A percentile compares a stretch with the other conserved stretches of the same genome.
These are phyloP conservation scores for Phaseolus lunatus DNA, from an alignment of 306 rosid genomes.

Conservation along the genomic window DNA sequence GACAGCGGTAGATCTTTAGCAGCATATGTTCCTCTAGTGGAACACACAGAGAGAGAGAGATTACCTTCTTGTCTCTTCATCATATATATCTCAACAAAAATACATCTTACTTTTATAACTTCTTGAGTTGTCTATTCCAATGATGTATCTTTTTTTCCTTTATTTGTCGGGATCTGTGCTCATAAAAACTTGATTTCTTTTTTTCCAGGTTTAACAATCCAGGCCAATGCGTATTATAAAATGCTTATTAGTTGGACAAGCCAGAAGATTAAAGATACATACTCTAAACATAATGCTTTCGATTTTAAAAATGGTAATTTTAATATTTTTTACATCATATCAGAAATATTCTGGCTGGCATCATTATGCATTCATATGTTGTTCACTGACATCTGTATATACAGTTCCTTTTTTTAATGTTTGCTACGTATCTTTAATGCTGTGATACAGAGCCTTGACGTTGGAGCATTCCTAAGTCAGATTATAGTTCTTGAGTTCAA, in stretches of 20 bases:
- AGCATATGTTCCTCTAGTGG: no score
- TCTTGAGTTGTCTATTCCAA: slow-evolving; percentile 19
- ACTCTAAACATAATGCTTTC: slow-evolving; percentile 77
- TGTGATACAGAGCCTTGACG: slow-evolving; percentile 24
- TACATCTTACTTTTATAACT: slow-evolving; percentile 25
- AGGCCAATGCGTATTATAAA: slow-evolving; percentile 90
- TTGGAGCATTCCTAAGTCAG: slow-evolving; percentile 16
- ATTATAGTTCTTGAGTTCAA: slow-evolving; percentile 23
- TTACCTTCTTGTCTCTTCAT: no score
- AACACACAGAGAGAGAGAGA: no score
- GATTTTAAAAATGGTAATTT: slow-evolving; percentile 81
- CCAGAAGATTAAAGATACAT: slow-evolving; percentile 87
- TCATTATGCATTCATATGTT: slow-evolving; percentile 20
- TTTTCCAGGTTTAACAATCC: slow-evolving; percentile 81
- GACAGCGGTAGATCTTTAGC: background rate
- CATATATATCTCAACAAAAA: no score
- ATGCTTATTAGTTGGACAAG: slow-evolving; percentile 97
- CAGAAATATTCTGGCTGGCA: slow-evolving; percentile 2
- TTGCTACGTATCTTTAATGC: background rate
- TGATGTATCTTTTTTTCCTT: slow-evolving; percentile 26
- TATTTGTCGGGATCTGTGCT: slow-evolving; percentile 32
- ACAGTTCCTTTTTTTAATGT: background rate
- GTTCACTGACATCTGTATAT: background rate
- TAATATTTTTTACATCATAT: slow-evolving; percentile 24
- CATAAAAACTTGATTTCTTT: slow-evolving; percentile 35